phyloP scores from a whole-genome alignment of 2,329 filamentous ascomycete genomes.

The Colletotrichum lentis region DNA sequence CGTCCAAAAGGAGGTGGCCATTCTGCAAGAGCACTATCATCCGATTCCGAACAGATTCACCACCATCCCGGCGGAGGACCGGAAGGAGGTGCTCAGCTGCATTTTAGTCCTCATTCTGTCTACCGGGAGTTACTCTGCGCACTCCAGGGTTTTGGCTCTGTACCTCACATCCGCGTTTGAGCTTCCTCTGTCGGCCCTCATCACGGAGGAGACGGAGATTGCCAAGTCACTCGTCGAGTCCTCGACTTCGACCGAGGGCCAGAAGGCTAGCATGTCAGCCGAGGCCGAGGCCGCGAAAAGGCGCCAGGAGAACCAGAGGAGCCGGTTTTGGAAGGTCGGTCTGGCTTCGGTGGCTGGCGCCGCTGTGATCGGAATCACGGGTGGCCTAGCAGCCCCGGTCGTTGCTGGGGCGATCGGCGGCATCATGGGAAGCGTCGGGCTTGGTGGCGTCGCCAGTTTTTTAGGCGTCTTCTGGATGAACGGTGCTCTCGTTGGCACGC shows the following conservation, averaged over 20 bases:
- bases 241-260: slow-evolving; percentile 53
- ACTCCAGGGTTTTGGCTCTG: slow-evolving; percentile 74
- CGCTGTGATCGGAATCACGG: slow-evolving; percentile 88
- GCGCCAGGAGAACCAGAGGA: slow-evolving; percentile 72
- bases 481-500: slow-evolving; percentile 80
- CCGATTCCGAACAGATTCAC: slow-evolving; percentile 63
- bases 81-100: slow-evolving; percentile 72
- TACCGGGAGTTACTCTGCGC: slow-evolving; percentile 76
- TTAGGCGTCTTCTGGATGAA: slow-evolving; percentile 88
- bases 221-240: slow-evolving; percentile 78
- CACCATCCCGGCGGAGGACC: slow-evolving; percentile 65
- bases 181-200: slow-evolving; percentile 68
- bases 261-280: slow-evolving; percentile 66
- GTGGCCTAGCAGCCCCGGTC: slow-evolving; percentile 86
- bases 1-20: slow-evolving; percentile 51
- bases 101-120: slow-evolving; percentile 75
- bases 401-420: slow-evolving; percentile 86
- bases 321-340: slow-evolving; percentile 88
- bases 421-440: slow-evolving; percentile 83
- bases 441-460: slow-evolving; percentile 87
- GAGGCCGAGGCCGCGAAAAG: slow-evolving; percentile 80
- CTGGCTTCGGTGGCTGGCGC: slow-evolving; percentile 89
- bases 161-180: slow-evolving; percentile 73
- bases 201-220: slow-evolving; percentile 76
- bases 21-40: slow-evolving; percentile 61